These are phyloP conservation scores for Fimicolochytrium jonesii DNA, from an alignment of 192 early-diverging fungal species.

Conservation along the genomic window DNA sequence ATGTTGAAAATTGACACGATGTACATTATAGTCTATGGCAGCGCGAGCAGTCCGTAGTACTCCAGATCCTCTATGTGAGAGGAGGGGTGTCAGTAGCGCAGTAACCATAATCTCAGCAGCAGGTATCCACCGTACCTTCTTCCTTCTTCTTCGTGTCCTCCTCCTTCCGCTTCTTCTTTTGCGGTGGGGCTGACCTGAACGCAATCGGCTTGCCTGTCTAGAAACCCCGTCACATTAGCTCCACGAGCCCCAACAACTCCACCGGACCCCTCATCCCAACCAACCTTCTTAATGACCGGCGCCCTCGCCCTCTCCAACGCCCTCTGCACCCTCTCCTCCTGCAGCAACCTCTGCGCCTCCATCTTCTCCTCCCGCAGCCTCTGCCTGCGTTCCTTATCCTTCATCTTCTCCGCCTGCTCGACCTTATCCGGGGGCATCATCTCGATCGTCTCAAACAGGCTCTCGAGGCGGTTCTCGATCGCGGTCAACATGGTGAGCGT, in stretches of 20 bases:
- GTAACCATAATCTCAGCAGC: too few species aligned
- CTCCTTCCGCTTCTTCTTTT: constrained; percentile 54
- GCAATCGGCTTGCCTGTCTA: constrained; percentile 55
- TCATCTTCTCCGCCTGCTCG: constrained; percentile 60
- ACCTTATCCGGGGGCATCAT: constrained; percentile 58
- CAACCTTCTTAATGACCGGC: constrained; percentile 59
- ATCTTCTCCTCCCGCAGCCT: constrained; percentile 55
- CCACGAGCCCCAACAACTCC: too few species aligned
- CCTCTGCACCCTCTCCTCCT: constrained; percentile 55
- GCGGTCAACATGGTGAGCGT: constrained; percentile 56
- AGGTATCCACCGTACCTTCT: constrained; percentile 33
- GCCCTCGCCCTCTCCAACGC: constrained; percentile 56
- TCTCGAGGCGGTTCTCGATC: constrained; percentile 58
- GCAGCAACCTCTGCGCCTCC: constrained; percentile 46
- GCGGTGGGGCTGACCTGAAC: constrained; percentile 56
- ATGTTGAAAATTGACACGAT: not conserved
- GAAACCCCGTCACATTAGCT: not conserved
- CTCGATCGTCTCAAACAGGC: constrained; percentile 58
- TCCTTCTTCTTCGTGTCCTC: constrained; percentile 54
- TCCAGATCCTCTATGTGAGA: constrained; percentile 17
- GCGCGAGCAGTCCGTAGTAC: constrained; percentile 16
- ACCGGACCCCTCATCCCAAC: too few species aligned
- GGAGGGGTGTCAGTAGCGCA: too few species aligned
- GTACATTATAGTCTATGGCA: not conserved
- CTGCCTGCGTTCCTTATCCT: constrained; percentile 57